These are phyloP conservation scores for Raphanus raphanistrum DNA, from an alignment of 345 rosid species.

Conservation along the genomic window DNA sequence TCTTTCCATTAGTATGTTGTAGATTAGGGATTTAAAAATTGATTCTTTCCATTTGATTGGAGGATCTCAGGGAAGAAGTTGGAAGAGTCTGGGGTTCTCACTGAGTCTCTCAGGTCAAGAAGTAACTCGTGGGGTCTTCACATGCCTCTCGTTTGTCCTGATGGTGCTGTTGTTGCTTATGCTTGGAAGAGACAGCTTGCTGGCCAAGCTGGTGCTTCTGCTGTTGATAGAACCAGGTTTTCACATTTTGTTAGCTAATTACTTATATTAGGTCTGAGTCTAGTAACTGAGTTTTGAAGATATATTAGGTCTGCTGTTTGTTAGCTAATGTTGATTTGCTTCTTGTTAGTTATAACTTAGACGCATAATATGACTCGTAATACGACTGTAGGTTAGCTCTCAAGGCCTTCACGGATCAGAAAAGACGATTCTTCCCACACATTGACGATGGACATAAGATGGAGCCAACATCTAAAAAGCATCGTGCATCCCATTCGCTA, in stretches of 20 bases:
- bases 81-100: slow-evolving; percentile 88
- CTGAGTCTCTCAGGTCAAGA: slow-evolving; percentile 67
- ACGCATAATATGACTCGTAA: background rate
- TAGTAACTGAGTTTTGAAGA: background rate
- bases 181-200: slow-evolving; percentile 99
- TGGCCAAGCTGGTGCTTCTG: slow-evolving; percentile 99
- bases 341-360: background rate
- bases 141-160: slow-evolving; percentile 95
- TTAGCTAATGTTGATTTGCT: too few relatives aligned
- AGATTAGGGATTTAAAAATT: background rate
- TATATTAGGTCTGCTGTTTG: too few relatives aligned
- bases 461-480: slow-evolving; percentile 57
- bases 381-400: slow-evolving; percentile 73
- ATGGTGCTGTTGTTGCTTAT: slow-evolving; percentile 95
- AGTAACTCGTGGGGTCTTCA: slow-evolving; percentile 95
- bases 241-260: background rate
- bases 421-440: slow-evolving; percentile 85
- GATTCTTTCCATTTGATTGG: slow-evolving; percentile 4
- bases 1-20: background rate
- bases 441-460: slow-evolving; percentile 57
- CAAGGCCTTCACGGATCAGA: slow-evolving; percentile 94
- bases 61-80: slow-evolving; percentile 64
- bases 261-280: background rate
- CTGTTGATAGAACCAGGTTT: slow-evolving; percentile 89
- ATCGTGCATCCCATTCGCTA: slow-evolving; percentile 40